Base-by-base conservation (phyloP, 768 basidiomycete species). In the Myochromella boudieri region DNA sequence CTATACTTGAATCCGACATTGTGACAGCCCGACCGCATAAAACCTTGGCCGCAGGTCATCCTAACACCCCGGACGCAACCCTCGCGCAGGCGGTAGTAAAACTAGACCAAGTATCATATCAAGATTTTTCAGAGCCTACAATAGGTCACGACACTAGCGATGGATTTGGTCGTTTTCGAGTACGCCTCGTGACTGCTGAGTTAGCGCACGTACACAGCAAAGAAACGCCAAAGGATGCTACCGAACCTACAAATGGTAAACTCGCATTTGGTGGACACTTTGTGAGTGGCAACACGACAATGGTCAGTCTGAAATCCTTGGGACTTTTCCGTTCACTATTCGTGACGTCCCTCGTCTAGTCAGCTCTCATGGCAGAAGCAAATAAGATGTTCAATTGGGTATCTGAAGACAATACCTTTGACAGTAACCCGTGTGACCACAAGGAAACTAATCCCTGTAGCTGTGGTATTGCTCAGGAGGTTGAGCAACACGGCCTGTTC, bases 141-240 rank as follows among this genome's bases (percentile, higher is more conserved):
- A 12, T n/a, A 17, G n/a, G 33, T 14, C 14, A 12, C 6, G 18
- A 4, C 6, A 34, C n/a, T 6, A 14, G 5, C 14, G 14, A 33
- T 14, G 44, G 50, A 29, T 46, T 38, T 14, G 32, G 40, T 7
- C 59, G 55, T 5, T 50, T 55, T 36, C 49, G 51, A 21, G 50
- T 63, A 7, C 26, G 37, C 6, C 54, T 63, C 15, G 49, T 63
- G 22, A 51, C 60, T 0, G 57, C 60, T 3, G 59, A 59, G 18
- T 20, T 53, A 9, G 60, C 62, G 10, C 44, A 53, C 10, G 6
- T 24, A 0, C 42, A 57, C 39, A 60, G 58, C 8, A 55, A 45
- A 36, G 17, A 46, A 10, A 55, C 51, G 2, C 32, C 48, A 1
- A 56, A 42, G n/a, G 47, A 52, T 7, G 29, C 29, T 29, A 55